Base-by-base conservation (phyloP, 495 filamentous ascomycete genomes). In the Aspergillus leporis region DNA sequence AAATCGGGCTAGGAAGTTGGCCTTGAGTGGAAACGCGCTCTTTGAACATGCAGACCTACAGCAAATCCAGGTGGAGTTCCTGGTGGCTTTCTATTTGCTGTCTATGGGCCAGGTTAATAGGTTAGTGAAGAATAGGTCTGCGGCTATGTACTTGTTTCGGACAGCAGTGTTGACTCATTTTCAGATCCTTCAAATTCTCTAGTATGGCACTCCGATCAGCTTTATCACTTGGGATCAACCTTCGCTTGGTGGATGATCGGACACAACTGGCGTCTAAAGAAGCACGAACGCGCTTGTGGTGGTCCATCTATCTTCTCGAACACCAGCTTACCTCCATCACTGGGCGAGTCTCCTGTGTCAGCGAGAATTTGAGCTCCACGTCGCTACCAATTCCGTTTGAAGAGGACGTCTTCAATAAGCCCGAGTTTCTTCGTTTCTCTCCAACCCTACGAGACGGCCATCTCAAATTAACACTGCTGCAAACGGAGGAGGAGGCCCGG, bases 271-370 rank as follows among this genome's bases (percentile, higher is more conserved):
- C 70, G 4, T 76, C 85, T 5, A 85, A 81, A 64, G 86, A 89
- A 69, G 76, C 81, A 18, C 76, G 86, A 10, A 71, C 76, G 41
- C 83, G 84, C 4, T 73, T 88, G 10, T 89, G 85, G 85, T 89
- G 85, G 81, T 80, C 85, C 0, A 66, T 89, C 12, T 86, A 81
- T 57, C 74, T 72, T 2, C 66, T 88, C 9, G 86, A 89, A 53
- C 75, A 83, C 41, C 61, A 80, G 6, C 68, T 89, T n/a, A 76
- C 78, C 38, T 73, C 78, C 8, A 84, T 87, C 64, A 86, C 83
- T 5, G 86, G 86, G 3, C 79, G 86, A n/a, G 81, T 83, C 7
- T 80, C 81, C 22, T 78, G 78, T 45, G 78, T 86, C 34, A 65
- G 77, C 7, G 80, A 85, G 56, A 64, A 66, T 25, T 73, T 84